Percentiles rank a stretch among this genome's conserved stretches.
These are phyloP conservation scores for Solioccasus polychromus DNA, from an alignment of 768 basidiomycete species.

Conservation along the genomic window DNA sequence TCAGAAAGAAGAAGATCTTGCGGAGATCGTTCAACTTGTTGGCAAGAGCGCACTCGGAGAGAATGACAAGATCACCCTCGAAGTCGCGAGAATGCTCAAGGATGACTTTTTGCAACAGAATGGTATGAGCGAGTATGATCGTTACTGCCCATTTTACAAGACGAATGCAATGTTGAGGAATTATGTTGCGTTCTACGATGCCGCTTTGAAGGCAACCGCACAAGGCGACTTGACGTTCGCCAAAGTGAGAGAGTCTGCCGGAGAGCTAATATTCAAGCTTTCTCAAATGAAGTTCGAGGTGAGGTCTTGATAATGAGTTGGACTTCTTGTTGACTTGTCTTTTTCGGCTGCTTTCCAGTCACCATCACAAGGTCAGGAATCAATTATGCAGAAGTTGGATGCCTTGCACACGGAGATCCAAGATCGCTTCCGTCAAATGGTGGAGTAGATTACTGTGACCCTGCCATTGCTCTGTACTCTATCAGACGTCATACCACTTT, in stretches of 20 bases:
- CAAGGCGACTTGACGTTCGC: conserved; percentile 81
- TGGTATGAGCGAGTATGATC: conserved; percentile 97
- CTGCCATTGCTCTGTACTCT: conserved; percentile 16
- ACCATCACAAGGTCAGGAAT: conserved; percentile 86
- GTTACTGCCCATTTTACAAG: conserved; percentile 99
- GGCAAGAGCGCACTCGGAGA: conserved; percentile 98
- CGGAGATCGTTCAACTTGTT: conserved; percentile 99
- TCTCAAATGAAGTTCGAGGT: conserved; percentile 99
- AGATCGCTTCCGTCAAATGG: conserved; percentile 87
- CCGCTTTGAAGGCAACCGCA: conserved; percentile 81
- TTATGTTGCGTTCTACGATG: conserved; percentile 91
- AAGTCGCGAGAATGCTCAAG: conserved; percentile 96
- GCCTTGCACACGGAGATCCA: conserved; percentile 80
- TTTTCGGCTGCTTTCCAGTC: conserved; percentile 46
- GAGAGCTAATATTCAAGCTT: conserved; percentile 93
- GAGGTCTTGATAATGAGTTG: conserved; percentile 18
- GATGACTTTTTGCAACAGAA: conserved; percentile 98
- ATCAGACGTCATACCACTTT: conserved; percentile 20
- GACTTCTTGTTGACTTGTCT: conserved; percentile 10
- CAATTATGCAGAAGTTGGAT: conserved; percentile 80
- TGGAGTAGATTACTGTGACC: conserved; percentile 48
- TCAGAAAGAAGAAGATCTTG: conserved; percentile 97
- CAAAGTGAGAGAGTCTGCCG: conserved; percentile 81
- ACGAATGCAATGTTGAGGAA: conserved; percentile 93
- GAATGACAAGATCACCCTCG: conserved; percentile 96